phyloP scores from a whole-genome alignment of 208 protist genomes.

The Leishmania arabica region DNA sequence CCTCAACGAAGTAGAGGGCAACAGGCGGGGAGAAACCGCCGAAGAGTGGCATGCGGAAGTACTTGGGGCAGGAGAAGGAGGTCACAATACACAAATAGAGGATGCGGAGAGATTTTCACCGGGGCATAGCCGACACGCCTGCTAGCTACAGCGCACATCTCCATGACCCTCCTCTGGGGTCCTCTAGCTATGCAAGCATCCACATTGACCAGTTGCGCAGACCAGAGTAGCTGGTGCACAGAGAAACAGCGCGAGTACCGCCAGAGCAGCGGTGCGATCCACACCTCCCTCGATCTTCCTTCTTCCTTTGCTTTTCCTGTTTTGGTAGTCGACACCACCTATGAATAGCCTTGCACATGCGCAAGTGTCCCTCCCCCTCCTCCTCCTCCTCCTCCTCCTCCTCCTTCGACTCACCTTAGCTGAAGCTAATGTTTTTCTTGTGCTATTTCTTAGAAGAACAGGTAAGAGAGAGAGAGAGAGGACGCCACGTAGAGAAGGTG shows the following conservation, averaged over 20 bases:
- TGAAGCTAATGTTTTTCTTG: neutral
- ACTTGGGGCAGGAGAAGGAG: too few species aligned
- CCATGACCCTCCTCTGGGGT: neutral
- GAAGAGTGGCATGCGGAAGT: neutral
- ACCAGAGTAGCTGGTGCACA: neutral
- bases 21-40: neutral
- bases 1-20: neutral
- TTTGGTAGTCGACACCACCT: neutral
- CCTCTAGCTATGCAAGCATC: neutral
- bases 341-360: neutral
- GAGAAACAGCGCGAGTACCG: neutral
- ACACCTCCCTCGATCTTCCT: neutral
- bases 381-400: neutral
- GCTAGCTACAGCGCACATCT: neutral
- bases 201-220: neutral
- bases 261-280: too few species aligned
- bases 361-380: too few species aligned
- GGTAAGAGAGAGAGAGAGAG: too few species aligned
- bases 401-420: neutral
- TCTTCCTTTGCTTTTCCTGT: neutral
- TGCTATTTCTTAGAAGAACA: neutral
- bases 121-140: neutral
- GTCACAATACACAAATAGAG: neutral
- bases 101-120: neutral
- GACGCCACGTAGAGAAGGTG: neutral